A percentile compares a stretch with the other conserved stretches of the same genome.
Conservation (phyloP, 192 early-diverging fungal species). For the Backusella tuberculispora region DNA sequence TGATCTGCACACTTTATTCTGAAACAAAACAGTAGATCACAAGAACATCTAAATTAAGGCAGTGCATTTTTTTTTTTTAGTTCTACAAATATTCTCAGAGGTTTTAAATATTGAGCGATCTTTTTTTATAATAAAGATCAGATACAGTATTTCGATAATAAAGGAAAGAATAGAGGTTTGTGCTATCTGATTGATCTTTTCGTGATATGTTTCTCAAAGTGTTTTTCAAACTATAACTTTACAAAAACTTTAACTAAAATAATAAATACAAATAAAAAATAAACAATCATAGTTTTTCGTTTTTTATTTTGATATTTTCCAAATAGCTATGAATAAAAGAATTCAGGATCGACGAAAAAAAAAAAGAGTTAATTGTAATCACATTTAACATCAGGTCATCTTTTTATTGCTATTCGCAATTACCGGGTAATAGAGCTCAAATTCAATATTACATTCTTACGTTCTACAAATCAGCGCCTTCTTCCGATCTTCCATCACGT, state of each 20-base stretch:
- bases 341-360: neutral
- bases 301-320: neutral
- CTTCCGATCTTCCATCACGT: neutral
- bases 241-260: neutral
- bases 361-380: neutral
- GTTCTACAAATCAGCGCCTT: neutral
- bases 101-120: neutral
- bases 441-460: neutral
- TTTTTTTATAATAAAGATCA: conserved; percentile 2
- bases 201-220: conserved; percentile 1
- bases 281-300: neutral
- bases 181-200: conserved; percentile 10
- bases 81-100: neutral
- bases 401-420: neutral
- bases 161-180: conserved; percentile 2
- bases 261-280: neutral
- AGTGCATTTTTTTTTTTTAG: neutral
- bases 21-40: too few relatives aligned
- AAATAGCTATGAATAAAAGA: neutral
- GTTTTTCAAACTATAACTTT: neutral
- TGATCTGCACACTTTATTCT: too few relatives aligned
- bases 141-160: neutral
- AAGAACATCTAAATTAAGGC: neutral
- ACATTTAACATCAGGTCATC: neutral
- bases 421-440: neutral